phyloP scores from a whole-genome alignment of 108 stramenopile species.

The Hondaea fermentalgiana region DNA sequence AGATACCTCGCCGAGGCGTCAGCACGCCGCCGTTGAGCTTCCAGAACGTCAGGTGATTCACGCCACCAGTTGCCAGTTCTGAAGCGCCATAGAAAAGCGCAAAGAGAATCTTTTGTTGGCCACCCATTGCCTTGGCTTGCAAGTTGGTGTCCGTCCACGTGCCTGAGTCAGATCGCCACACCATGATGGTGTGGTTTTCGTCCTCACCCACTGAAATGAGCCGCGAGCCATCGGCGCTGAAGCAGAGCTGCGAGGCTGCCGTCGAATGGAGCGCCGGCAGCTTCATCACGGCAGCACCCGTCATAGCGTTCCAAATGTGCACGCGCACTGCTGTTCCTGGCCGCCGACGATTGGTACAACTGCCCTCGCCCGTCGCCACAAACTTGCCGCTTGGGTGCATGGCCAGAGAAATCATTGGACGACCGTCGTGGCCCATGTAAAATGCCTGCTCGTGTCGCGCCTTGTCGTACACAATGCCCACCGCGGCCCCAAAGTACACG shows the following conservation, averaged over 20 bases:
- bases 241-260: slow-evolving; percentile 46
- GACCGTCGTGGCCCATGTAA: slow-evolving; percentile 42
- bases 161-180: slow-evolving; percentile 51
- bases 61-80: slow-evolving; percentile 32
- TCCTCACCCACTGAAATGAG: slow-evolving; percentile 47
- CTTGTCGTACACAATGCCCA: slow-evolving; percentile 37
- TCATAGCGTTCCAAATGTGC: slow-evolving; percentile 42
- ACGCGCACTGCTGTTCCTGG: slow-evolving; percentile 28
- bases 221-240: slow-evolving; percentile 41
- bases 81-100: slow-evolving; percentile 22
- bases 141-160: slow-evolving; percentile 21
- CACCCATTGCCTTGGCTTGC: not conserved
- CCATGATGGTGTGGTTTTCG: slow-evolving; percentile 37
- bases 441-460: slow-evolving; percentile 37
- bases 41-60: slow-evolving; percentile 35
- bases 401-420: slow-evolving; percentile 49
- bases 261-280: slow-evolving; percentile 38
- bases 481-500: slow-evolving; percentile 29
- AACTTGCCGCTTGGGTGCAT: slow-evolving; percentile 41
- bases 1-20: not conserved
- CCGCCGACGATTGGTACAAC: not conserved
- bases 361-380: slow-evolving; percentile 56
- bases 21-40: not conserved
- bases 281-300: slow-evolving; percentile 28
- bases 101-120: slow-evolving; percentile 24